phyloP scores from a whole-genome alignment of 2,329 filamentous ascomycete genomes.

The Claviceps cyperi region DNA sequence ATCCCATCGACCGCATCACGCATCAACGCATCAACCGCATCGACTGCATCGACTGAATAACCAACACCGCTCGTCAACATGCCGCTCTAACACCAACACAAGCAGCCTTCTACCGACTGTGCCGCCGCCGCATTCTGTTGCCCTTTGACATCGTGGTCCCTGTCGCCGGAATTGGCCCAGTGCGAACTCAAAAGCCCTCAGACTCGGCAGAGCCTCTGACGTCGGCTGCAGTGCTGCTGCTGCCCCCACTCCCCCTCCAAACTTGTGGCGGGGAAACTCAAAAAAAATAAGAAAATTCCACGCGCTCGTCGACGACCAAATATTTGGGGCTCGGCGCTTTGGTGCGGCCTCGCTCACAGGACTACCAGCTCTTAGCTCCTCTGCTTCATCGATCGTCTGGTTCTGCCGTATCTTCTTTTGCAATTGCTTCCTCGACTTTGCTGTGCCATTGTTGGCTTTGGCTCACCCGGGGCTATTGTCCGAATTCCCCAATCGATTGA shows the following conservation, averaged over 20 bases:
- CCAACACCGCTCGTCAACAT: not conserved
- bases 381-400: not conserved
- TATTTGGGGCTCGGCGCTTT: not conserved
- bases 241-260: constrained; percentile 4
- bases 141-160: not conserved
- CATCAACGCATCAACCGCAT: no score
- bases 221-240: constrained; percentile 2
- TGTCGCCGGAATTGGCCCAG: constrained; percentile 5
- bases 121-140: not conserved
- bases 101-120: not conserved
- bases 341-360: constrained; percentile 2
- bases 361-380: not conserved
- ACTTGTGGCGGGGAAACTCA: constrained; percentile 4
- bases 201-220: constrained; percentile 6
- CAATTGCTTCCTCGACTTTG: not conserved
- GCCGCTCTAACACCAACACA: not conserved
- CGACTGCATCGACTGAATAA: not conserved
- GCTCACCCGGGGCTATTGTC: not conserved
- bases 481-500: not conserved
- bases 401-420: not conserved
- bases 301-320: not conserved
- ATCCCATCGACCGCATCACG: no score
- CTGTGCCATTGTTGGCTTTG: not conserved
- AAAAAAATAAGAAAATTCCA: constrained; percentile 5
- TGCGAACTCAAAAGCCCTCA: constrained; percentile 1